These are phyloP conservation scores for Blakeslea trispora DNA, from an alignment of 371 early-diverging fungal genomes.

Conservation along the genomic window DNA sequence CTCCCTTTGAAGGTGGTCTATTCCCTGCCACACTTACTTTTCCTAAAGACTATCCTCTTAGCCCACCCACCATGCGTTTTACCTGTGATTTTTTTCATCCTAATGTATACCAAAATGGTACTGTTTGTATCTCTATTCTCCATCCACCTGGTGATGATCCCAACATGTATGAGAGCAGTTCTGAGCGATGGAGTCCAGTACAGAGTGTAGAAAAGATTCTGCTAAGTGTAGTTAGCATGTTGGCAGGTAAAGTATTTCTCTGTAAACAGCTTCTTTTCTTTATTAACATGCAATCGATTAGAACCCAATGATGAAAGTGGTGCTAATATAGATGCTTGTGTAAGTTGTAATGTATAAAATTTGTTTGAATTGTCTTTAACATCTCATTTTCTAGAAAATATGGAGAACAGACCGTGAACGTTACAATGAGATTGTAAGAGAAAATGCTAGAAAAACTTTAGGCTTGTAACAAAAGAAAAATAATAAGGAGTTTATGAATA, in stretches of 20 bases:
- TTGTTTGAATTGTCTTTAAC: background rate
- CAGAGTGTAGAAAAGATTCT: conserved; percentile 98
- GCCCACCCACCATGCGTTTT: conserved; percentile 90
- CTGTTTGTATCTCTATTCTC: conserved; percentile 98
- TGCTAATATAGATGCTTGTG: conserved; percentile 98
- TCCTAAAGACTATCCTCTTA: conserved; percentile 94
- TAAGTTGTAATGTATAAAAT: no score
- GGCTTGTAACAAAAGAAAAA: conserved; percentile 45
- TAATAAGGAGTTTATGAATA: no score
- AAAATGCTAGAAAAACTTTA: conserved; percentile 71
- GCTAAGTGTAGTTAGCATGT: conserved; percentile 92
- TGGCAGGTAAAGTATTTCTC: conserved; percentile 62
- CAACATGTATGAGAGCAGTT: conserved; percentile 90
- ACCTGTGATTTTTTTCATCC: conserved; percentile 95
- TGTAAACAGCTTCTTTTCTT: background rate
- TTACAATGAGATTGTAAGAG: conserved; percentile 82
- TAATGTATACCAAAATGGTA: conserved; percentile 97
- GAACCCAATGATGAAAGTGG: conserved; percentile 99
- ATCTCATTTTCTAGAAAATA: conserved; percentile 67
- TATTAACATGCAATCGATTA: no score
- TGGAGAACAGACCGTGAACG: conserved; percentile 84
- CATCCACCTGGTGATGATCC: conserved; percentile 99
- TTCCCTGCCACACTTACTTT: conserved; percentile 86
- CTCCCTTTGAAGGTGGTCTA: conserved; percentile 91
- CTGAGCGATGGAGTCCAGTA: conserved; percentile 96